Percentiles rank a stretch among this genome's conserved stretches.
These are phyloP conservation scores for Penicillium canescens DNA, from an alignment of 495 filamentous ascomycete species.

Conservation along the genomic window DNA sequence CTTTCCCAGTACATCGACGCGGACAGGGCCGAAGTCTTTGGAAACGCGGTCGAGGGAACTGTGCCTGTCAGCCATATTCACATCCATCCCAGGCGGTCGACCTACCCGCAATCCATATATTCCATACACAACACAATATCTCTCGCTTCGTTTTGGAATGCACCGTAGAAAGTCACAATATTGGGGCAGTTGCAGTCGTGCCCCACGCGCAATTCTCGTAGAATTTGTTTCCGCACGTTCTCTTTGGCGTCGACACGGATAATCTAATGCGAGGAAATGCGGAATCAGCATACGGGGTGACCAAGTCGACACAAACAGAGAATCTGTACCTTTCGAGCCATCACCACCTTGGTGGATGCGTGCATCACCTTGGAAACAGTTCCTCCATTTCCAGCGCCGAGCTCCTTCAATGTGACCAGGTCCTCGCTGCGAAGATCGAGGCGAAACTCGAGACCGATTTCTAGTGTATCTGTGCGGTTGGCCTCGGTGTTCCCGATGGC, in stretches of 20 bases:
- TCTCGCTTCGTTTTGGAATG: slow-evolving; percentile 91
- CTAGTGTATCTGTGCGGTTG: slow-evolving; percentile 73
- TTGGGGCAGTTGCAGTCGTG: slow-evolving; percentile 95
- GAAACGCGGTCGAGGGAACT: slow-evolving; percentile 96
- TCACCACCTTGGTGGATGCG: slow-evolving; percentile 88
- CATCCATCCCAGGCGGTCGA: slow-evolving; percentile 8
- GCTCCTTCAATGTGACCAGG: slow-evolving; percentile 86
- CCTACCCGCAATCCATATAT: slow-evolving; percentile 98
- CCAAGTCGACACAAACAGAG: not conserved
- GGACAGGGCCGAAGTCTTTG: slow-evolving; percentile 88
- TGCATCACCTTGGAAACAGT: slow-evolving; percentile 98
- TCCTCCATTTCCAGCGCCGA: slow-evolving; percentile 94
- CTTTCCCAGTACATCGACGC: slow-evolving; percentile 98
- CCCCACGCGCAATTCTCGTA: slow-evolving; percentile 95
- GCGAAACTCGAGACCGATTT: slow-evolving; percentile 96
- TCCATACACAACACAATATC: slow-evolving; percentile 99
- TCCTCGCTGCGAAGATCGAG: slow-evolving; percentile 91
- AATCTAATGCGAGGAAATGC: slow-evolving; percentile 54
- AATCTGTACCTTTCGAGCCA: slow-evolving; percentile 86
- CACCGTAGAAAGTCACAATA: slow-evolving; percentile 96
- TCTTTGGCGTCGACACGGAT: slow-evolving; percentile 98
- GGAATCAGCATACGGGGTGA: slow-evolving; percentile 9
- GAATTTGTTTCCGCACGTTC: slow-evolving; percentile 91
- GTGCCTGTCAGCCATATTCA: slow-evolving; percentile 15
- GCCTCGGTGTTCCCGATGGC: slow-evolving; percentile 59